A percentile compares a stretch with the other conserved stretches of the same genome.
These are phyloP conservation scores for Kodamaea sp. DNA, from an alignment of 1,139 yeast genomes.

Conservation along the genomic window DNA sequence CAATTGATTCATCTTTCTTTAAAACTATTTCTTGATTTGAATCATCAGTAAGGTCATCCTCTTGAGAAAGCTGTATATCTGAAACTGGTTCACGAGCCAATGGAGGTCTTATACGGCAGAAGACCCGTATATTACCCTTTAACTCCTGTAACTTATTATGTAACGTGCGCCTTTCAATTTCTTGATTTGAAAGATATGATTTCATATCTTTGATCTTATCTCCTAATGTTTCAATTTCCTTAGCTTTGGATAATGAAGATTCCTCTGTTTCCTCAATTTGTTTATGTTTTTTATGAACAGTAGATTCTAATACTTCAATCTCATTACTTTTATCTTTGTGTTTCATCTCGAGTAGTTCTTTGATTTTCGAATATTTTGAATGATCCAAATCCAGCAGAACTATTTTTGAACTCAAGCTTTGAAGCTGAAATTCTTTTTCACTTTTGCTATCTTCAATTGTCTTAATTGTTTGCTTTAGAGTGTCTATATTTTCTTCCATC, in stretches of 20 bases:
- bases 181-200: slow-evolving; percentile 22
- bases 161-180: slow-evolving; percentile 50
- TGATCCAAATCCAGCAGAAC: slow-evolving; percentile 6
- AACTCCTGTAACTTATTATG: slow-evolving; percentile 80
- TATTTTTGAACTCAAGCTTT: slow-evolving; percentile 3
- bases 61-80: slow-evolving; percentile 42
- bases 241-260: slow-evolving; percentile 1
- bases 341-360: slow-evolving; percentile 11
- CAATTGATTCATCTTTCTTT: slow-evolving; percentile 20
- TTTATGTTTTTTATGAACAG: slow-evolving; percentile 11
- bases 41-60: slow-evolving; percentile 43
- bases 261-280: slow-evolving; percentile 9
- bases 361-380: slow-evolving; percentile 5
- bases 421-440: slow-evolving; percentile 6
- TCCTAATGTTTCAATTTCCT: slow-evolving; percentile 7
- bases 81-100: slow-evolving; percentile 24
- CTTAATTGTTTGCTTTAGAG: slow-evolving; percentile 15
- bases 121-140: slow-evolving; percentile 90
- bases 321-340: slow-evolving; percentile 20
- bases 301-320: slow-evolving; percentile 16
- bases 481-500: slow-evolving; percentile 21
- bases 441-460: slow-evolving; percentile 9
- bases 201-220: slow-evolving; percentile 20
- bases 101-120: slow-evolving; percentile 78
- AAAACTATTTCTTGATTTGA: slow-evolving; percentile 48